Evolutionary conservation across 1,284 basidiomycete species (phyloP).

Genomic region (Volvariella surrecta): DNA sequence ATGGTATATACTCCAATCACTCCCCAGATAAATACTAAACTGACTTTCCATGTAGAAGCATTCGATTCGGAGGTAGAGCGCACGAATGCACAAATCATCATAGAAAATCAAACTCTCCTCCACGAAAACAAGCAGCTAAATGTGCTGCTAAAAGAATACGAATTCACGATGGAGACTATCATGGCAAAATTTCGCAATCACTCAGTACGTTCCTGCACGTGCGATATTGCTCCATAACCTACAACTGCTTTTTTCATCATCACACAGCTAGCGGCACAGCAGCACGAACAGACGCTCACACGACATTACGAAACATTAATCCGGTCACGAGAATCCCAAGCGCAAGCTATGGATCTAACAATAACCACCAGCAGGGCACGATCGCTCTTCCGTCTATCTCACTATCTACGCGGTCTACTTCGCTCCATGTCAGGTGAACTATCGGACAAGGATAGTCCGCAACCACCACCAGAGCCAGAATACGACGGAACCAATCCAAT

Average conservation of each 20-base stretch:
- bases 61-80: slow-evolving; percentile 93
- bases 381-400: slow-evolving; percentile 64
- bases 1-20: slow-evolving; percentile 42
- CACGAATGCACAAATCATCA: slow-evolving; percentile 81
- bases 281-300: slow-evolving; percentile 84
- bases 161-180: slow-evolving; percentile 89
- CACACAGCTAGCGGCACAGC: slow-evolving; percentile 76
- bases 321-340: slow-evolving; percentile 61
- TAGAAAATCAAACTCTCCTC: slow-evolving; percentile 88
- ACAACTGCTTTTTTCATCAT: slow-evolving; percentile 3
- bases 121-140: slow-evolving; percentile 95
- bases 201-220: slow-evolving; percentile 53
- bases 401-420: slow-evolving; percentile 64
- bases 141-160: slow-evolving; percentile 87
- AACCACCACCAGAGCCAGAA: slow-evolving; percentile 25
- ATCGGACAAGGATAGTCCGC: slow-evolving; percentile 22
- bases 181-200: slow-evolving; percentile 95
- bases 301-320: slow-evolving; percentile 89
- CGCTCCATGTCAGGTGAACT: slow-evolving; percentile 68
- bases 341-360: slow-evolving; percentile 50
- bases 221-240: slow-evolving; percentile 6
- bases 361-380: slow-evolving; percentile 43
- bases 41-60: slow-evolving; percentile 47
- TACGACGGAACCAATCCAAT: slow-evolving; percentile 18
- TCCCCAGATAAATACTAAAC: slow-evolving; percentile 4